Evolutionary conservation across 2,329 filamentous ascomycete genomes (phyloP), one percentile per base, ranked within the genome.

Genomic region (Metarhizium brunneum): DNA sequence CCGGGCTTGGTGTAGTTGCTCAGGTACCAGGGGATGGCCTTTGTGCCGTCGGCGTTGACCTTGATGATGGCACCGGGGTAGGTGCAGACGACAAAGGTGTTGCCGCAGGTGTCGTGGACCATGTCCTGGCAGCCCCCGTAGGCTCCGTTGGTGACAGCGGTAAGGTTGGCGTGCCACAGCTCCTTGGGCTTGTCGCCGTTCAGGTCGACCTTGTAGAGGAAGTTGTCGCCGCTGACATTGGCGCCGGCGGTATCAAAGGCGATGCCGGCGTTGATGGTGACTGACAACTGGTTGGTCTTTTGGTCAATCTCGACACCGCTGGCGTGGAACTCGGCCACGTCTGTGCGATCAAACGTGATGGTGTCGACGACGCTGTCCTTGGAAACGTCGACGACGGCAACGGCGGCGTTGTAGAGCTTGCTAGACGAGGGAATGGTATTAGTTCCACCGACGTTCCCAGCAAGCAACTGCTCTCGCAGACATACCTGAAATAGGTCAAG

Each of bases 81-180:
- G 0, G 69, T 72, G 47, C 72, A 70, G 1, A 73, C 60, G 4
- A 69, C 67, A 52, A 68, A 75, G 1, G 67, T 65, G 61, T 71
- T 70, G 13, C 71, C 70, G 4, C 59, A 57, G 0, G 50, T 40
- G 50, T 73, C 72, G 53, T 69, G 66, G 47, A 69, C 71, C 3
- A 73, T 62, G 54, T 75, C 73, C 56, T 74, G 72, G 38, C 66
- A 72, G 7, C 69, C 73, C 25, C 70, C 67, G 59, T 71, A 74
- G 0, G 53, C 56, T 3, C 68, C 68, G 0, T 57, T 54, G 0
- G 66, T 68, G 0, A 32, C 47, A 1, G 25, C 25, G 10, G 20
- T 49, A 7, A 30, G 14, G 25, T 11, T 14, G 47, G 7, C 42
- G n/a, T 16, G 53, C 16, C 55, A 58, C 69, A 69, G 74, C 7